Percentiles rank a stretch among this genome's conserved stretches.
phyloP scores from a whole-genome alignment of 1,139 yeast species.

The Saccharomyces hybrid region DNA sequence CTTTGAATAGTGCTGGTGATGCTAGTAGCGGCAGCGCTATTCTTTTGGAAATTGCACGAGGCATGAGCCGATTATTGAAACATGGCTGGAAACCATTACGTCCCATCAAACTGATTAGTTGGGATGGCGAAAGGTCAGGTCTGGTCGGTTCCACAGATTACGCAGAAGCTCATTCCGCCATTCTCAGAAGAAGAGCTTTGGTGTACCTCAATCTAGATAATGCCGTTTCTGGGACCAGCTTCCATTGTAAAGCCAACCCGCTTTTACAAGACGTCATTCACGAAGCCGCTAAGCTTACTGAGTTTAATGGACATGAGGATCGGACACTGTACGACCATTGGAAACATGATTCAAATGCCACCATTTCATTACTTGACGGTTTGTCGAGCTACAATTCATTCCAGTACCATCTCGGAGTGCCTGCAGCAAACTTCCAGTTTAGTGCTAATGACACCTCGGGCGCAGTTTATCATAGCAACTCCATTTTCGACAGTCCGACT shows the following conservation, averaged over 20 bases:
- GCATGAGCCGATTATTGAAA: conserved; percentile 34
- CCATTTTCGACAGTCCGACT: conserved; percentile 50
- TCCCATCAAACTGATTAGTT: conserved; percentile 43
- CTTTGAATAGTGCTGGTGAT: conserved; percentile 39
- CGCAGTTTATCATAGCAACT: conserved; percentile 49
- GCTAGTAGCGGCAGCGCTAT: conserved; percentile 40
- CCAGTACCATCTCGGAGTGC: conserved; percentile 45
- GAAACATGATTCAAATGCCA: conserved; percentile 24
- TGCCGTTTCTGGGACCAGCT: conserved; percentile 39
- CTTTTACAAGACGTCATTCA: conserved; percentile 34
- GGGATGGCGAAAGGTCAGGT: conserved; percentile 47
- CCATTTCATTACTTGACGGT: conserved; percentile 32
- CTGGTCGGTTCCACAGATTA: conserved; percentile 44
- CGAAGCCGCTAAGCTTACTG: conserved; percentile 34
- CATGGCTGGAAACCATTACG: conserved; percentile 51
- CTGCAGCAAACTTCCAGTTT: conserved; percentile 41
- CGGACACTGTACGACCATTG: conserved; percentile 35
- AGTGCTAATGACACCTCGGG: conserved; percentile 19
- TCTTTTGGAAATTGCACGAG: conserved; percentile 41
- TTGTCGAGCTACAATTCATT: conserved; percentile 41
- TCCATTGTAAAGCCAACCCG: conserved; percentile 38
- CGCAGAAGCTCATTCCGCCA: conserved; percentile 36
- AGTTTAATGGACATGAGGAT: conserved; percentile 27
- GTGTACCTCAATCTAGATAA: conserved; percentile 43
- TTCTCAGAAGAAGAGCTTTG: conserved; percentile 33